Conservation (phyloP, 257 asterid genomes). For the Catharanthus roseus region DNA sequence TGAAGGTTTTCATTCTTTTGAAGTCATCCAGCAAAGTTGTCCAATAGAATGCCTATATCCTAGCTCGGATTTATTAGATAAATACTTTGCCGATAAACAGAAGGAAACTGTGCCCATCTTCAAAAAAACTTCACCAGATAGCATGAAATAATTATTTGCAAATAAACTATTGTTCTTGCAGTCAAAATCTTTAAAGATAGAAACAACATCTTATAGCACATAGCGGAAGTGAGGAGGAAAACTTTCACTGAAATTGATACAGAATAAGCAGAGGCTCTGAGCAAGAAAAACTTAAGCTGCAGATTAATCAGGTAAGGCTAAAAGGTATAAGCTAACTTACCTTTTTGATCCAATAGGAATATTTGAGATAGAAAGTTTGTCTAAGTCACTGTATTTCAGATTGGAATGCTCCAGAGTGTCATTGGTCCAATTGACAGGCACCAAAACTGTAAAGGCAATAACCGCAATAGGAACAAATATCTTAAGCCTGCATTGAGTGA, state of each 20-base stretch:
- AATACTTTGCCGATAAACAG: background rate
- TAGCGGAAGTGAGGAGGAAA: background rate
- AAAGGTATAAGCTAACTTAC: conserved; percentile 22
- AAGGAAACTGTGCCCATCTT: background rate
- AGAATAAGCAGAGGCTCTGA: background rate
- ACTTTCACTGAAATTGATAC: background rate
- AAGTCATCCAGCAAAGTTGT: background rate
- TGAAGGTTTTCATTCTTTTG: background rate
- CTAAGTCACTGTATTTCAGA: conserved; percentile 55
- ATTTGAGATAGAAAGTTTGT: conserved; percentile 91
- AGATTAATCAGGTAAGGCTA: background rate
- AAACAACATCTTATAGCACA: background rate
- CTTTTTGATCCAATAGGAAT: conserved; percentile 69
- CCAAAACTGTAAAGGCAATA: conserved; percentile 72
- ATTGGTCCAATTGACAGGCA: conserved; percentile 96
- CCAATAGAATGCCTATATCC: background rate
- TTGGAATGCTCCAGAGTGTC: conserved; percentile 46
- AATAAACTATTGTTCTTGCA: background rate
- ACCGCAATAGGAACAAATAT: conserved; percentile 79
- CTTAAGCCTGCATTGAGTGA: conserved; percentile 55
- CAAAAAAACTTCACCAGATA: background rate
- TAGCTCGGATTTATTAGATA: background rate
- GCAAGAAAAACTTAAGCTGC: background rate
- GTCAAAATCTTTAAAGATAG: background rate
- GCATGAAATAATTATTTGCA: background rate